Base-by-base conservation (phyloP, 2,329 filamentous ascomycete genomes). In the Lasiodiplodia citricola region DNA sequence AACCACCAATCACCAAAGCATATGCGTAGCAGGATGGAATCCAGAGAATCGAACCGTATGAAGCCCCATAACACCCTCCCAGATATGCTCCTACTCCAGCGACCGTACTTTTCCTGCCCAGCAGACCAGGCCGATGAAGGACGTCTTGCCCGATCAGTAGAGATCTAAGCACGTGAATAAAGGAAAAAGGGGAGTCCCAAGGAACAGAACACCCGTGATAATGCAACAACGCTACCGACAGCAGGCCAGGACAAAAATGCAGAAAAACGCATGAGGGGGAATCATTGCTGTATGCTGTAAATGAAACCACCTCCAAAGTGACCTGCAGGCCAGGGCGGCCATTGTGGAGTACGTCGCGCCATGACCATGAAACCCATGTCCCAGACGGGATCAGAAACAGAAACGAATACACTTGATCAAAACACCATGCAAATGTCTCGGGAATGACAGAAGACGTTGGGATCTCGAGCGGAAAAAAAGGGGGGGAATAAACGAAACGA, bases 211-310 rank as follows among this genome's bases (percentile, higher is more conserved):
- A 68, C 67, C 67, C 67, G 54, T 55, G 35, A 65, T 62, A 55
- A 68, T 68, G 67, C 67, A 68, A 64, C 67, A 64, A 57, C 67
- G 58, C 57, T 68, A 57, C 55, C 57, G 41, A 65, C 52, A 57
- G 31, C 55, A 65, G 52, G 60, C 67, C 57, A 68, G 64, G 58
- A 62, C 38, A 68, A 63, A 57, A 68, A 68, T 68, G 66, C 66
- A 63, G 58, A 57, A 68, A 68, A 79, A 77, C 77, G 78, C 78
- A 75, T 75, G 78, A 79, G 77, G 79, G 78, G 79, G 78, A 80
- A 80, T 80, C 79, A 79, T 80, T 77, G 79, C 78, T 80, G 76
- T 79, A 80, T 80, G 78, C 78, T 79, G 73, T 74, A 80, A 80
- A 79, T 73, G 75, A 74, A 76, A 73, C 75, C 76, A 75, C 75